Conservation (phyloP, 352 stramenopile genomes). For the Globisporangium uncinulatum region DNA sequence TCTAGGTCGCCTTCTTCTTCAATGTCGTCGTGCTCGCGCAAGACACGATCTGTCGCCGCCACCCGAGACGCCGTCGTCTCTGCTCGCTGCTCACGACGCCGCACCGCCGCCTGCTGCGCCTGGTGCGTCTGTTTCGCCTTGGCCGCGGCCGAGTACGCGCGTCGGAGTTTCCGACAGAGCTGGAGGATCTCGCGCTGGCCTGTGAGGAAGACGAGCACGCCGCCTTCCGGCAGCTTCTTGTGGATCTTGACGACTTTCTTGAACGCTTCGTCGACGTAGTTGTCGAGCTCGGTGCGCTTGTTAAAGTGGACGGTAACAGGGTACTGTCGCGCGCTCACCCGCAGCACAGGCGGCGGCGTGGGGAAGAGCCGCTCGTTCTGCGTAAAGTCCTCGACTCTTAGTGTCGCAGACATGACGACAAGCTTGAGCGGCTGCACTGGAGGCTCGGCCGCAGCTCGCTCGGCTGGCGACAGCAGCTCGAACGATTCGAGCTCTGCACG, state of each 20-base stretch:
- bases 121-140: conserved; percentile 33
- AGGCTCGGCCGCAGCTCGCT: conserved; percentile 25
- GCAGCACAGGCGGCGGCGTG: conserved; percentile 88
- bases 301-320: conserved; percentile 98
- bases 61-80: conserved; percentile 9
- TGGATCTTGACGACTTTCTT: conserved; percentile 98
- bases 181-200: conserved; percentile 95
- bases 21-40: conserved; percentile 77
- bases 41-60: conserved; percentile 34
- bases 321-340: conserved; percentile 93
- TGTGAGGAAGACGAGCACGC: conserved; percentile 98
- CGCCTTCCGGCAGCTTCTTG: conserved; percentile 94
- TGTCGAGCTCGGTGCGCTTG: conserved; percentile 95
- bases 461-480: conserved; percentile 30
- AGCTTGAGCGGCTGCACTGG: conserved; percentile 78
- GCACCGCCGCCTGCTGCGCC: conserved; percentile 8
- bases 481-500: conserved; percentile 58
- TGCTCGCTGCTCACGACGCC: conserved; percentile 2
- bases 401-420: conserved; percentile 98
- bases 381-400: conserved; percentile 97
- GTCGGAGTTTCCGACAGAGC: conserved; percentile 72
- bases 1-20: conserved; percentile 77
- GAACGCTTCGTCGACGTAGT: conserved; percentile 95
- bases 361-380: conserved; percentile 93
- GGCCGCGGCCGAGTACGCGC: conserved; percentile 33